A percentile compares a stretch with the other conserved stretches of the same genome.
These are phyloP conservation scores for Phellopilus nigrolimitatus DNA, from an alignment of 1,284 basidiomycete genomes.

Conservation along the genomic window DNA sequence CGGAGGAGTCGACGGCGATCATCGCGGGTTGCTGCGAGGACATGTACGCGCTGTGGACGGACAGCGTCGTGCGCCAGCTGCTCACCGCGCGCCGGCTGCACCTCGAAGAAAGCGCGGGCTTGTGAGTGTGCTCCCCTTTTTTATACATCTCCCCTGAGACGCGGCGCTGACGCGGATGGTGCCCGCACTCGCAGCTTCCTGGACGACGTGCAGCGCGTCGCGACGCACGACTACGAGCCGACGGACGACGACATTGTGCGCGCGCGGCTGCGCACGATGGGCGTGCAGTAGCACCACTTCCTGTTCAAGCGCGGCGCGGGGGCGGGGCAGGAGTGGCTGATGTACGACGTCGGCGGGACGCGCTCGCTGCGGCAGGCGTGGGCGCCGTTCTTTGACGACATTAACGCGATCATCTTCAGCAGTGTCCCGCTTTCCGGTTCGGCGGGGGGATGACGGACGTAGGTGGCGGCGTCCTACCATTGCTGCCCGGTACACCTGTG, in stretches of 20 bases:
- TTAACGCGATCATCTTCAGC: no score
- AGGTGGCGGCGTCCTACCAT: no score
- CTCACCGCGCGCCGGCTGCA: no score
- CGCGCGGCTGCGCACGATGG: constrained; percentile 43
- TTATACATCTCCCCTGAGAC: no score
- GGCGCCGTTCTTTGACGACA: no score
- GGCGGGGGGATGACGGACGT: no score
- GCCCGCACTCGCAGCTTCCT: constrained; percentile 69
- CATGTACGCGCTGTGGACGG: constrained; percentile 60
- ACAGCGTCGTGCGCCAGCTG: no score
- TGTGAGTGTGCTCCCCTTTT: constrained; percentile 43
- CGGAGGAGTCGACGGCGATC: constrained; percentile 59
- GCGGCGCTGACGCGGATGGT: constrained; percentile 16
- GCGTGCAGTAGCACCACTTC: constrained; percentile 69
- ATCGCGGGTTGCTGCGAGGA: constrained; percentile 51
- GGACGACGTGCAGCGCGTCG: no score
- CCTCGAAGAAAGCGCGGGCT: no score
- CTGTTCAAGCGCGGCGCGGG: constrained; percentile 72
- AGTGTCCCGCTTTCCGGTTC: no score
- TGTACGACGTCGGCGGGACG: constrained; percentile 79
- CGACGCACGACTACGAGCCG: constrained; percentile 58
- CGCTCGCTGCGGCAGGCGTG: no score
- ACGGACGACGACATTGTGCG: constrained; percentile 49
- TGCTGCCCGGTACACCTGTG: no score
- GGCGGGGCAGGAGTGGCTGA: constrained; percentile 71